These are phyloP conservation scores for Globisporangium sylvaticum DNA, from an alignment of 352 stramenopile species.

Conservation along the genomic window DNA sequence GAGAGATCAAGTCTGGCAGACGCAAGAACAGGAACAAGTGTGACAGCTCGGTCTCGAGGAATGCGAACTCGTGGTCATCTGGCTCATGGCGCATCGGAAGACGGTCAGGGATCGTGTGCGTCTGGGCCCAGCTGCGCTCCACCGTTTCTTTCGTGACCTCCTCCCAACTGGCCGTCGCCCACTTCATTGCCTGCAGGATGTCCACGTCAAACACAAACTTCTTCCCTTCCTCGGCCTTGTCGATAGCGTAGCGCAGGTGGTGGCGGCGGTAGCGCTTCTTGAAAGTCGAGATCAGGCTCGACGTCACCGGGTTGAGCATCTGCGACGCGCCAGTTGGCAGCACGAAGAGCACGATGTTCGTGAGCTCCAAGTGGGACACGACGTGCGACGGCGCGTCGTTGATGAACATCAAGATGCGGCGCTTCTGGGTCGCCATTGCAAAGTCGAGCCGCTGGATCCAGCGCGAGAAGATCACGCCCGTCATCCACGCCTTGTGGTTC, in stretches of 20 bases:
- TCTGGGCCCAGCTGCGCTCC: constrained; percentile 57
- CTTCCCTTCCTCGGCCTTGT: constrained; percentile 47
- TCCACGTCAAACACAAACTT: constrained; percentile 53
- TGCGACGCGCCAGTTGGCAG: constrained; percentile 40
- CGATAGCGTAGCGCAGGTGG: constrained; percentile 62
- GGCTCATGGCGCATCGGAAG: constrained; percentile 44
- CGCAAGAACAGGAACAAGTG: constrained; percentile 66
- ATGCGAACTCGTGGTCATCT: constrained; percentile 52
- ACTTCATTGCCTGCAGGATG: constrained; percentile 79
- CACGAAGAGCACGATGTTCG: constrained; percentile 68
- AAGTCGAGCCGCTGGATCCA: constrained; percentile 82
- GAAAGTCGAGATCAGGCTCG: constrained; percentile 51
- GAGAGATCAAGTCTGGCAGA: constrained; percentile 48
- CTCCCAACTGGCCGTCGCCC: constrained; percentile 61
- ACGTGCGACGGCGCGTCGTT: constrained; percentile 78
- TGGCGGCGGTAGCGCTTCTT: constrained; percentile 77
- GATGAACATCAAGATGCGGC: constrained; percentile 71
- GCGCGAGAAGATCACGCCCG: constrained; percentile 76
- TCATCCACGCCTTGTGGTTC: constrained; percentile 84
- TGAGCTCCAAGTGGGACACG: constrained; percentile 71
- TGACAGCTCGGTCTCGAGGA: constrained; percentile 60
- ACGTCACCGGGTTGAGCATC: constrained; percentile 68
- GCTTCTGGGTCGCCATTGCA: constrained; percentile 71
- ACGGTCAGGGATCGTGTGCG: constrained; percentile 50
- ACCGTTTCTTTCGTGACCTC: constrained; percentile 71